Evolutionary conservation across 1,139 yeast genomes (phyloP).

Genomic region (Geotrichum histeridarum): DNA sequence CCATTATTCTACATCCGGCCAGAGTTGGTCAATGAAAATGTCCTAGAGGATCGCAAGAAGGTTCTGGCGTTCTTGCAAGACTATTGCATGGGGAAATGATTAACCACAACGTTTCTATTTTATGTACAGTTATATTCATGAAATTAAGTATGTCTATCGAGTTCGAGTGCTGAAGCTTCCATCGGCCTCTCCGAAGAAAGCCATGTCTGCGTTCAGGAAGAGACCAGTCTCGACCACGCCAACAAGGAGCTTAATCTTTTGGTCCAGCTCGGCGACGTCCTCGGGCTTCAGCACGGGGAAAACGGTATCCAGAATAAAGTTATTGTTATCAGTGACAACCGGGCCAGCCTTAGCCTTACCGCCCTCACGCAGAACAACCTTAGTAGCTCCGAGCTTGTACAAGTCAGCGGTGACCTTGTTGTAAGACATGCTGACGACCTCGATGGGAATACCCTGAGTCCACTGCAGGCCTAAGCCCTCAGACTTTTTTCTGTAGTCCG

Average conservation of each 20-base stretch:
- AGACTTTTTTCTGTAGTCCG: conserved; percentile 84
- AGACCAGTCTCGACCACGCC: conserved; percentile 98
- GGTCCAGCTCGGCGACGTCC: conserved; percentile 48
- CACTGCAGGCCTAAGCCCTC: conserved; percentile 65
- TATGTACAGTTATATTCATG: background rate
- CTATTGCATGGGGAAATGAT: conserved; percentile 11
- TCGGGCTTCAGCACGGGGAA: conserved; percentile 74
- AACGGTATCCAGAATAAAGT: conserved; percentile 88
- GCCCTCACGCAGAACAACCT: conserved; percentile 72
- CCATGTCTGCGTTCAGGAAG: conserved; percentile 68
- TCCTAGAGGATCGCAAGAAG: conserved; percentile 22
- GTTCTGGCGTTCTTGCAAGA: conserved; percentile 26
- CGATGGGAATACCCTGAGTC: conserved; percentile 92
- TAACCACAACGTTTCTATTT: too few relatives aligned
- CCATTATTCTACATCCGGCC: conserved; percentile 29
- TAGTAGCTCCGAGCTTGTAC: conserved; percentile 56
- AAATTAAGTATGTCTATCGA: background rate
- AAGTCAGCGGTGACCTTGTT: conserved; percentile 68
- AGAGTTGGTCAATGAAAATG: conserved; percentile 8
- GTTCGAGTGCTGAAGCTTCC: conserved; percentile 44
- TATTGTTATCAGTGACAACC: conserved; percentile 93
- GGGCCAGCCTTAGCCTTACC: conserved; percentile 96
- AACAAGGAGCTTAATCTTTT: conserved; percentile 63
- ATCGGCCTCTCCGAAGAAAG: conserved; percentile 80
- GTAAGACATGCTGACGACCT: conserved; percentile 85